Base-by-base conservation (phyloP, 78 protist genomes). In the Emiliania huxleyi region DNA sequence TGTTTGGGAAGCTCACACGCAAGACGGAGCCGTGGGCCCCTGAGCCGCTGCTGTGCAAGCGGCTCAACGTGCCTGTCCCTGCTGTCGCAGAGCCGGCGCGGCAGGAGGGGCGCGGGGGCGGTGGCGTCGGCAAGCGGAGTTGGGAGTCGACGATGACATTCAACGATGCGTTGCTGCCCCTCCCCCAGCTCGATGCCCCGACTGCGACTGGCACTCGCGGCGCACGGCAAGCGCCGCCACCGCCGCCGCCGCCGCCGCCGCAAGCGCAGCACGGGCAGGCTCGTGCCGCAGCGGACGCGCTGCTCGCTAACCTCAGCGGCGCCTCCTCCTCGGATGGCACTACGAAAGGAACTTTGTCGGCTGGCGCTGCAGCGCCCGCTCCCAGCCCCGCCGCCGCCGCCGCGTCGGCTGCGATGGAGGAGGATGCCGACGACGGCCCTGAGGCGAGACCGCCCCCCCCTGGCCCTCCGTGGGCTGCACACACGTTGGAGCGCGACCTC, bases 21-120 rank as follows among this genome's bases (percentile, higher is more conserved):
- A 40, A 1, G 22, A 33, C 0, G 21, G 84, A 23, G 56, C 42
- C 11, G 42, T 90, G 92, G 92, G 81, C 81, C 26, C 92, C 92
- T 4, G 92, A 90, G 52, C 37, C 25, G 49, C 77, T 90, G 43
- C 45, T 90, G 69, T 90, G 92, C 83, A 55, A 69, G 83, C 92
- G 92, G 1, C 69, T 90, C 56, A 62, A 90, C 83, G 84, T 69
- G 35, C 84, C 92, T 8, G 49, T 48, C n/a, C 92, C 92, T 29
- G 40, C 44, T 3, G 69, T 62, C 91, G 81, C 84, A 3, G 75
- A 29, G 0, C 37, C 33, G 38, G 75, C 75, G 37, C 37, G 38
- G 26, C 35, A 23, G 37, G 38, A 1, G 26, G n/a, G n/a, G n/a
- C n/a, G n/a, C n/a, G n/a, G n/a, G n/a, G n/a, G n/a, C n/a, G n/a